Percentiles rank a stretch among this genome's conserved stretches.
Evolutionary conservation across 306 rosid genomes (phyloP).

Genomic region (Trichosanthes truncata): DNA sequence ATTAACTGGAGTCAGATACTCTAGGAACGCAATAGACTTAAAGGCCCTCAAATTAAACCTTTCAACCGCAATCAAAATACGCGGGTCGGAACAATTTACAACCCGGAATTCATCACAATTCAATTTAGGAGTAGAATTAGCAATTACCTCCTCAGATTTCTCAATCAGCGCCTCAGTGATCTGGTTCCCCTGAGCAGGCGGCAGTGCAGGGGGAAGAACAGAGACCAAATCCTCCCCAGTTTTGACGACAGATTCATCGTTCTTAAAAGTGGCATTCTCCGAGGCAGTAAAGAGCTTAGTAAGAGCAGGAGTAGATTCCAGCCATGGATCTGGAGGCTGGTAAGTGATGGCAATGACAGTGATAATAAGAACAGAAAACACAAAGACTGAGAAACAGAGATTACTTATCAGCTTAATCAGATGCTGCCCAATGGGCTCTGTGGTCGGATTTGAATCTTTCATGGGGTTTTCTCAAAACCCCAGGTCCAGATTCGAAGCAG

Average conservation of each 20-base stretch:
- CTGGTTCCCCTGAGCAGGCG: conserved; percentile 15
- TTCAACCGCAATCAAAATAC: conserved; percentile 49
- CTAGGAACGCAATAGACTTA: conserved; percentile 68
- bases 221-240: conserved; percentile 75
- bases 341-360: conserved; percentile 92
- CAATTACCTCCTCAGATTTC: conserved; percentile 34
- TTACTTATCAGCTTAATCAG: conserved; percentile 76
- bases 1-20: conserved; percentile 58
- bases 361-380: conserved; percentile 70
- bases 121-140: conserved; percentile 19
- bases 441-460: conserved; percentile 47
- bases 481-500: conserved; percentile 9
- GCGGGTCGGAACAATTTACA: conserved; percentile 79
- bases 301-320: conserved; percentile 79
- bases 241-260: conserved; percentile 57
- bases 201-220: conserved; percentile 19
- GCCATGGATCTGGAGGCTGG: conserved; percentile 99
- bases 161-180: conserved; percentile 54
- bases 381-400: conserved; percentile 81
- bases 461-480: conserved; percentile 23
- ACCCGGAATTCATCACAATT: conserved; percentile 24
- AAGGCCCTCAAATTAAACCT: conserved; percentile 61
- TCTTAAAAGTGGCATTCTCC: conserved; percentile 71
- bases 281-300: conserved; percentile 71
- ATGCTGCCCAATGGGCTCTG: conserved; percentile 84